Evolutionary conservation across 306 rosid genomes (phyloP), one percentile per base, ranked within the genome.

Genomic region (Carpinus viminea): DNA sequence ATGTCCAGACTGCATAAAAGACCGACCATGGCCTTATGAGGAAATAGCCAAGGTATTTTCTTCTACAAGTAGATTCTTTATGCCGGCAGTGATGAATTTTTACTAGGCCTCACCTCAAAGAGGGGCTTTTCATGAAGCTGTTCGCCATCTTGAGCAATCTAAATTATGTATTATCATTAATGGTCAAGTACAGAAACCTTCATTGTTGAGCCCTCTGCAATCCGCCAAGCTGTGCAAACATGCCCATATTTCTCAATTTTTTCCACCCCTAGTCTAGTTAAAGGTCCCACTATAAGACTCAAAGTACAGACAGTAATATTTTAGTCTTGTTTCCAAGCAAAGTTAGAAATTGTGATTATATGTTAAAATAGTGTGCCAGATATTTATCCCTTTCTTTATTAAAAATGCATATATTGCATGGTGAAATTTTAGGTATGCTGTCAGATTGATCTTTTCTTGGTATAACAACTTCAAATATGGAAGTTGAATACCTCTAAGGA

Each of bases 1-100:
- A 89, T 64, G 88, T 90, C 69, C 94, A 93, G 78, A 86, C 86
- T 65, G 79, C 86, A 74, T 93, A 90, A 82, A 79, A 24, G 69
- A 50, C 50, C 21, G 73, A 48, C 55, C 65, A 38, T 76, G 74
- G 50, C 57, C 16, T 48, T 53, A 64, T 74, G 43, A 56, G 69
- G 80, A 86, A 55, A 83, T 68, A 68, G 73, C 83, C 66, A 79
- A 74, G 81, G 55, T 41, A 78, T 69, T 31, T 47, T 75, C 62
- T 70, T 83, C 72, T 51, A 71, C 76, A 46, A 59, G 76, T 73
- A 73, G 69, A 73, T 70, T 78, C 76, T 76, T 24, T 21, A 47
- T 59, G 76, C 46, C 55, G 75, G 62, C 71, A 76, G 82, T 60
- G 62, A 82, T 4, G 79, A 83, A 68, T 75, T 68, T 62, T 75